Evolutionary conservation across 1,139 yeast genomes (phyloP).

Genomic region (Geotrichum histeridarum): DNA sequence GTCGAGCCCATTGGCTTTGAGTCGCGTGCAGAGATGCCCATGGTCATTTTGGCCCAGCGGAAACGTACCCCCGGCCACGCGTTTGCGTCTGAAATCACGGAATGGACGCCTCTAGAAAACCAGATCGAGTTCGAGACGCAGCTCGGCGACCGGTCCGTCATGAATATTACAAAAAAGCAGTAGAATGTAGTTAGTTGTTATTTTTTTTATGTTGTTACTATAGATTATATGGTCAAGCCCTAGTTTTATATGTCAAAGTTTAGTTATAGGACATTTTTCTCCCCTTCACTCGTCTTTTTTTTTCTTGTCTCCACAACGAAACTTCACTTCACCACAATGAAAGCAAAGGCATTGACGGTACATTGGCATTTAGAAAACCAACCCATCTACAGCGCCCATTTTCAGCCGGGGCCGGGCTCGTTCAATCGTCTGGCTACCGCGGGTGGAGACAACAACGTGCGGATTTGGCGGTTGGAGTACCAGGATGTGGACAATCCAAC

Average conservation of each 20-base stretch:
- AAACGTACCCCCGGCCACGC: slow-evolving; percentile 19
- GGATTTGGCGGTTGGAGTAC: slow-evolving; percentile 50
- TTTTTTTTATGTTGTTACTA: no score
- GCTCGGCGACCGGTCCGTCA: slow-evolving; percentile 19
- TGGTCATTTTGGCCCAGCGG: slow-evolving; percentile 20
- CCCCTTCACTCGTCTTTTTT: no score
- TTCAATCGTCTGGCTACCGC: slow-evolving; percentile 66
- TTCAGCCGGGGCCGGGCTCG: slow-evolving; percentile 51
- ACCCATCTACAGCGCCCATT: slow-evolving; percentile 79
- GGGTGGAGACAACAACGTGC: slow-evolving; percentile 88
- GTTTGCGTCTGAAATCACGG: slow-evolving; percentile 17
- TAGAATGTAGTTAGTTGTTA: background rate
- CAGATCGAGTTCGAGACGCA: slow-evolving; percentile 8
- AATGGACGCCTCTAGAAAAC: slow-evolving; percentile 19
- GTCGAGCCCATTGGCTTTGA: slow-evolving; percentile 25
- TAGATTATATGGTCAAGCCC: no score
- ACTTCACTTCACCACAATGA: slow-evolving; percentile 37
- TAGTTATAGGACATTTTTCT: no score
- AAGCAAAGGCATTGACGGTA: slow-evolving; percentile 58
- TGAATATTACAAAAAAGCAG: slow-evolving; percentile 3
- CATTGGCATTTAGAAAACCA: slow-evolving; percentile 79
- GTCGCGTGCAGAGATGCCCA: slow-evolving; percentile 14
- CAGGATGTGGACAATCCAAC: slow-evolving; percentile 21
- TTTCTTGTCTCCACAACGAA: background rate
- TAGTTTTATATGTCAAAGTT: no score